A percentile compares a stretch with the other conserved stretches of the same genome.
Evolutionary conservation across 495 filamentous ascomycete genomes (phyloP).

Genomic region (Achaetomiella virescens): DNA sequence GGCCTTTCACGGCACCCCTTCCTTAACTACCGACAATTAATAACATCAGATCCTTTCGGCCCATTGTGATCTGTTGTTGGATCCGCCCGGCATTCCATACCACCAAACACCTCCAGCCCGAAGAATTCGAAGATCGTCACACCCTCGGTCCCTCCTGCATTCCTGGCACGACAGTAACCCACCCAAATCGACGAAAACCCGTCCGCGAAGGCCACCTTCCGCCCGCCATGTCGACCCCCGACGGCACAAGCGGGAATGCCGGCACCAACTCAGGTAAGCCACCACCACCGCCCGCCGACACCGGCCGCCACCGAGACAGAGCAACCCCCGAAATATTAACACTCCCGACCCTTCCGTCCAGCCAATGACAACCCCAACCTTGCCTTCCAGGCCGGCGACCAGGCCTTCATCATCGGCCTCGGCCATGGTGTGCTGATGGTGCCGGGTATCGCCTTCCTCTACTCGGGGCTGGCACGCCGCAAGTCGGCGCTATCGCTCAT

Average conservation of each 20-base stretch:
- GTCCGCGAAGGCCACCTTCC: not conserved
- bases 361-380: constrained; percentile 69
- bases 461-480: constrained; percentile 92
- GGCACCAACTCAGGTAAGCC: constrained; percentile 12
- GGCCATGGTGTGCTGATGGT: constrained; percentile 94
- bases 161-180: not conserved
- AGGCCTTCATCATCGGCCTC: constrained; percentile 84
- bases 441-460: constrained; percentile 94
- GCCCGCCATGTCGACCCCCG: constrained; percentile 14
- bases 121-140: not conserved
- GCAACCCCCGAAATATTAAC: not conserved
- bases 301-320: too few relatives aligned
- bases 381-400: constrained; percentile 59
- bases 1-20: constrained; percentile 2
- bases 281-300: not conserved
- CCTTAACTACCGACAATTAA: too few relatives aligned
- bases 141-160: too few relatives aligned
- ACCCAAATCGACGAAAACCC: not conserved
- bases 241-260: constrained; percentile 3
- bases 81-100: not conserved
- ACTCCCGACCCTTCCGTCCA: constrained; percentile 24
- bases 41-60: not conserved
- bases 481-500: constrained; percentile 94
- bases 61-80: not conserved
- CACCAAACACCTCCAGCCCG: not conserved